Evolutionary conservation across 495 filamentous ascomycete genomes (phyloP).

Genomic region (Aspergillus wentii): DNA sequence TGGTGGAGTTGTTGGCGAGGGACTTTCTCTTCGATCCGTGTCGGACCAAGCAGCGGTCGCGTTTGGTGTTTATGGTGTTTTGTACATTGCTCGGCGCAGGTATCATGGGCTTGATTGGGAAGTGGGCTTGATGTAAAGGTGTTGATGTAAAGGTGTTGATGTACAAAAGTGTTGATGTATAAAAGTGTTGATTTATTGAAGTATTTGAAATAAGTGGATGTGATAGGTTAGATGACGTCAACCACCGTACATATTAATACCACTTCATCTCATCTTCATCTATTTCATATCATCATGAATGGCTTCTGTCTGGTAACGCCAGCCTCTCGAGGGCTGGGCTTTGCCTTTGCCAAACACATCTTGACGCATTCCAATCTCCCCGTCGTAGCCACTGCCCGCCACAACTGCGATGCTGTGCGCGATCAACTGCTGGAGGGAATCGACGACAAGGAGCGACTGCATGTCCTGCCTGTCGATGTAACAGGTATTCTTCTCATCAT

Average conservation of each 20-base stretch:
- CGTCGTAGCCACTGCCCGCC: slow-evolving; percentile 66
- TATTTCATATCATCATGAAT: not conserved
- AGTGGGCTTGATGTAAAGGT: slow-evolving; percentile 29
- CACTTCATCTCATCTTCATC: not conserved
- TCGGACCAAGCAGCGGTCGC: slow-evolving; percentile 21
- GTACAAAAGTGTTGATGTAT: no score
- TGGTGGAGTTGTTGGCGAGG: slow-evolving; percentile 30
- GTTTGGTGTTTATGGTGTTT: slow-evolving; percentile 25
- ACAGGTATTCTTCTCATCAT: slow-evolving; percentile 35
- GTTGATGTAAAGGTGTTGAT: no score
- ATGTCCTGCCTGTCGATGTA: slow-evolving; percentile 55
- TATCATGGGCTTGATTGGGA: slow-evolving; percentile 28
- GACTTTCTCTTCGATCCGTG: slow-evolving; percentile 34
- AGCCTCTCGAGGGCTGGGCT: slow-evolving; percentile 69
- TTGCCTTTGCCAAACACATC: slow-evolving; percentile 63
- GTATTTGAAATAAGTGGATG: no score
- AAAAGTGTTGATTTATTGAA: no score
- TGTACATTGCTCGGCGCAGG: slow-evolving; percentile 20
- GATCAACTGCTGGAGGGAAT: slow-evolving; percentile 49
- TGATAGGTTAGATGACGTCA: no score
- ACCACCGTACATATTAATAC: no score
- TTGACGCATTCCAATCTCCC: slow-evolving; percentile 61
- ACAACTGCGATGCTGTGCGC: slow-evolving; percentile 44
- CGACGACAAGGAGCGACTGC: slow-evolving; percentile 33
- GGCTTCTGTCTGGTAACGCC: slow-evolving; percentile 40